These are phyloP conservation scores for Cordyceps pruinosa DNA, from an alignment of 2,329 filamentous ascomycete genomes.

Conservation along the genomic window DNA sequence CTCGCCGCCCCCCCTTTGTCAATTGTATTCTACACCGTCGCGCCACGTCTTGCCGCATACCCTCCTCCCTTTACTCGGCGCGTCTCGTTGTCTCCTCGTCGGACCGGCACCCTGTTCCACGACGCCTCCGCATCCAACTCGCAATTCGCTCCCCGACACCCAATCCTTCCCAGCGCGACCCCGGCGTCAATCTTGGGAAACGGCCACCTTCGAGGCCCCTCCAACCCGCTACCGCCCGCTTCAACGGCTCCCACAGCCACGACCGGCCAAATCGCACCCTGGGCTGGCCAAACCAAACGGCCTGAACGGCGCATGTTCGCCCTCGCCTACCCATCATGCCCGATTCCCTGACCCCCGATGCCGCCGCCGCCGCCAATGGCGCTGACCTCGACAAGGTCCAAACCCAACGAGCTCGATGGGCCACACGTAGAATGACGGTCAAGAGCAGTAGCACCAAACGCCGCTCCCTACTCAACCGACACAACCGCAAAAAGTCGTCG, in stretches of 20 bases:
- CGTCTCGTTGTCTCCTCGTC: slow-evolving; percentile 3
- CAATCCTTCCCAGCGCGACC: not conserved
- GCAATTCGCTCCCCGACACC: not conserved
- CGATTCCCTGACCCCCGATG: slow-evolving; percentile 23
- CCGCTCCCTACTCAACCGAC: slow-evolving; percentile 70
- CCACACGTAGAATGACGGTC: slow-evolving; percentile 79
- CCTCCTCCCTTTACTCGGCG: slow-evolving; percentile 7
- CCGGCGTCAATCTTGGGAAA: not conserved
- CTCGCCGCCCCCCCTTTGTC: not conserved
- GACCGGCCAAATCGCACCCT: not conserved
- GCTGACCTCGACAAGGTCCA: slow-evolving; percentile 20
- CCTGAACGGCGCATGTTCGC: slow-evolving; percentile 11
- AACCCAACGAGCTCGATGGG: slow-evolving; percentile 85
- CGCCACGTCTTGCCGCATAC: not conserved
- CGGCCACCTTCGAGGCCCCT: not conserved
- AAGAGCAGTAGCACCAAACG: slow-evolving; percentile 73
- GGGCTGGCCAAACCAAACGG: slow-evolving; percentile 11
- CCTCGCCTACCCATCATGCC: slow-evolving; percentile 24
- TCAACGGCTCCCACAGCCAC: slow-evolving; percentile 2
- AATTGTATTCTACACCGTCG: slow-evolving; percentile 2
- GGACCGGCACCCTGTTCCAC: not conserved
- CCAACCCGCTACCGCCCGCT: not conserved
- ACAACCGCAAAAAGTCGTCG: slow-evolving; percentile 55
- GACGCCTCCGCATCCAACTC: not conserved
- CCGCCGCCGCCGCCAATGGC: slow-evolving; percentile 13